A percentile compares a stretch with the other conserved stretches of the same genome.
Conservation (phyloP, 1,284 basidiomycete genomes). For the Termitomyces sp. region DNA sequence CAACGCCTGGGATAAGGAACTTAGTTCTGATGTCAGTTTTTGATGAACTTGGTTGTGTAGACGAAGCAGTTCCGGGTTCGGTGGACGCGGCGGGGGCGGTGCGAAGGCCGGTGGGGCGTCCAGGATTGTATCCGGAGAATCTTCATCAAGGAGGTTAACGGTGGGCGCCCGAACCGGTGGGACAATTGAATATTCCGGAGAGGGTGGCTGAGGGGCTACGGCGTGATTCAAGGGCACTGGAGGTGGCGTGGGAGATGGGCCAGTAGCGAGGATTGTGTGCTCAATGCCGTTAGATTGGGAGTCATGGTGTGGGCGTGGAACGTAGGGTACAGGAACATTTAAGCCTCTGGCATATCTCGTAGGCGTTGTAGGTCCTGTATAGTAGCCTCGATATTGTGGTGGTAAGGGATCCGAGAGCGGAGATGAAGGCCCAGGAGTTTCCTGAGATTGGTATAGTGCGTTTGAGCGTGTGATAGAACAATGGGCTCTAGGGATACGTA, state of each 20-base stretch:
- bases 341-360: constrained; percentile 3
- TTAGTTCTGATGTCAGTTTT: constrained; percentile 69
- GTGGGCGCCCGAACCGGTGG: constrained; percentile 24
- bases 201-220: constrained; percentile 16
- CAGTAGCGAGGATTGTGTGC: constrained; percentile 9
- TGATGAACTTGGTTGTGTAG: constrained; percentile 80
- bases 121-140: constrained; percentile 26
- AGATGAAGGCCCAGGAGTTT: constrained; percentile 8
- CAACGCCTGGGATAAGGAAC: constrained; percentile 61
- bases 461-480: constrained; percentile 5
- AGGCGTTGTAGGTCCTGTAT: constrained; percentile 9
- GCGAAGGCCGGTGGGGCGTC: constrained; percentile 21
- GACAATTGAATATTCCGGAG: constrained; percentile 12
- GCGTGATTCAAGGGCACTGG: constrained; percentile 22
- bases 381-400: constrained; percentile 14
- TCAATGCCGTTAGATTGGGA: background rate
- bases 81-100: constrained; percentile 73
- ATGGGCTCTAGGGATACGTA: constrained; percentile 6
- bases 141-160: constrained; percentile 50
- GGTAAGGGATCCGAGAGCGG: constrained; percentile 11
- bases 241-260: constrained; percentile 9
- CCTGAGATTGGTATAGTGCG: background rate
- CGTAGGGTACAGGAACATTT: background rate
- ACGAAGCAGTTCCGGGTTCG: constrained; percentile 81
- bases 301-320: background rate